Evolutionary conservation across 140 eudicot species (phyloP).

Genomic region (Oenanthe javanica): DNA sequence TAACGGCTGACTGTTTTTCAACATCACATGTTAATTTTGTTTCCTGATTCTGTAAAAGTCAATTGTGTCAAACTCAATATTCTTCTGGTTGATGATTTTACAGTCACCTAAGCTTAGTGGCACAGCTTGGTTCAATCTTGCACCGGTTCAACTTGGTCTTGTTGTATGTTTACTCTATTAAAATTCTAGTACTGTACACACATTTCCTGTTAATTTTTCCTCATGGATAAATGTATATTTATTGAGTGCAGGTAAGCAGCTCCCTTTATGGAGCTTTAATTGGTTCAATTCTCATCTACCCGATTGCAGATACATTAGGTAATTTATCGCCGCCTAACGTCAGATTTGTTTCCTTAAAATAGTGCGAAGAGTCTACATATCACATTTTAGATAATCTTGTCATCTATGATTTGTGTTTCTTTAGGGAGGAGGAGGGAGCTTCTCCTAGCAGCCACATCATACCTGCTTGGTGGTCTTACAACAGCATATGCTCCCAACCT

Average conservation of each 20-base stretch:
- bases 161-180: conserved; percentile 43
- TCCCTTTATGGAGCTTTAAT: conserved; percentile 95
- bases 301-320: conserved; percentile 91
- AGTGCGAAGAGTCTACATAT: conserved; percentile 6
- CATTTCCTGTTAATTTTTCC: background rate
- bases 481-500: conserved; percentile 84
- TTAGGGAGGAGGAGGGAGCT: conserved; percentile 93
- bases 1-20: background rate
- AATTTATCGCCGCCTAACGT: conserved; percentile 12
- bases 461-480: conserved; percentile 62
- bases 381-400: background rate
- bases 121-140: conserved; percentile 82
- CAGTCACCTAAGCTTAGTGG: conserved; percentile 99
- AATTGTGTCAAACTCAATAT: background rate
- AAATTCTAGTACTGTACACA: background rate
- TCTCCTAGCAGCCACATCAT: conserved; percentile 57
- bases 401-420: conserved; percentile 8
- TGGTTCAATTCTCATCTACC: conserved; percentile 83
- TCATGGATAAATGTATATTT: conserved; percentile 5
- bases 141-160: conserved; percentile 83
- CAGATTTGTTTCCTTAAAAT: background rate
- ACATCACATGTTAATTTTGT: background rate
- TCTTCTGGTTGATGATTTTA: conserved; percentile 19
- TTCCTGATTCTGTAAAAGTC: background rate
- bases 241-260: conserved; percentile 65